These are phyloP conservation scores for Fraxinus americana DNA, from an alignment of 257 asterid genomes.

Conservation along the genomic window DNA sequence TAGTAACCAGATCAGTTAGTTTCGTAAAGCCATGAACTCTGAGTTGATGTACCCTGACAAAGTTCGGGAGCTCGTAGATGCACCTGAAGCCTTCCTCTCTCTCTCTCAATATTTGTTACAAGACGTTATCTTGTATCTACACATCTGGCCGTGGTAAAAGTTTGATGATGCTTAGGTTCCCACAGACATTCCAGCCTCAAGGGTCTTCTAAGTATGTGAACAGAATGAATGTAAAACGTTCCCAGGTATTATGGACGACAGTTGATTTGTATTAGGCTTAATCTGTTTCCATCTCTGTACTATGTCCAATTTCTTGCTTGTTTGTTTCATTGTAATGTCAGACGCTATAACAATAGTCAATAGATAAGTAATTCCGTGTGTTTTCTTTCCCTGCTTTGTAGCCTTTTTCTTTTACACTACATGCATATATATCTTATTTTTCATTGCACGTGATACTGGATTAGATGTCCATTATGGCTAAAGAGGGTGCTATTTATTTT, in stretches of 20 bases:
- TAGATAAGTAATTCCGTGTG: background rate
- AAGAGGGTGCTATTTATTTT: too few species aligned
- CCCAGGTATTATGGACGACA: background rate
- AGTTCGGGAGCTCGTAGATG: background rate
- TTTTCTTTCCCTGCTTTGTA: background rate
- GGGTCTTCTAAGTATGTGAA: background rate
- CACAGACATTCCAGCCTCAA: background rate
- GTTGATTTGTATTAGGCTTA: slow-evolving; percentile 2
- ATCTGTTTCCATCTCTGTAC: slow-evolving; percentile 1
- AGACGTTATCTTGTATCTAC: background rate
- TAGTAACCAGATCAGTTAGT: background rate
- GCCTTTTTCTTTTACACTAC: background rate
- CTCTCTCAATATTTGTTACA: background rate
- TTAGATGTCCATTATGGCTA: background rate
- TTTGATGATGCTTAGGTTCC: background rate
- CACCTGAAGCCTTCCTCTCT: background rate
- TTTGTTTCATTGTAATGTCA: slow-evolving; percentile 6
- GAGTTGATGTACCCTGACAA: too few species aligned
- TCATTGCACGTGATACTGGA: background rate
- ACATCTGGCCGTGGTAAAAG: background rate
- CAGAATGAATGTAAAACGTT: slow-evolving; percentile 4
- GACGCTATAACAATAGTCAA: background rate
- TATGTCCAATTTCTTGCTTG: background rate
- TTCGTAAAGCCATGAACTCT: background rate
- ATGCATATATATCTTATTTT: background rate